These are phyloP conservation scores for Malus fusca DNA, from an alignment of 306 rosid genomes.

Conservation along the genomic window DNA sequence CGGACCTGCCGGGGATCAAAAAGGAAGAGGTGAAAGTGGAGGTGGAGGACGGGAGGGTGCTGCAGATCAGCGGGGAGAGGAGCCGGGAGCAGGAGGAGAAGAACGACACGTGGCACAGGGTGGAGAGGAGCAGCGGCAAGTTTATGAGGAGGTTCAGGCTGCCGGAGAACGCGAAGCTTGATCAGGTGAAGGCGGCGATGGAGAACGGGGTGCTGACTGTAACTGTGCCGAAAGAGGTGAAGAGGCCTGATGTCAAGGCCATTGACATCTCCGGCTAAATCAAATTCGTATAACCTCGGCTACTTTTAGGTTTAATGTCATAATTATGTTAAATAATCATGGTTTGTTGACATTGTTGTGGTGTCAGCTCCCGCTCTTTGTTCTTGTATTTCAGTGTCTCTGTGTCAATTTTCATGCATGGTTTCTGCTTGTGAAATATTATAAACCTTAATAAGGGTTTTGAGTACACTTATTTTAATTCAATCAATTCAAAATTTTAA, in stretches of 20 bases:
- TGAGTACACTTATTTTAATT: too few relatives aligned
- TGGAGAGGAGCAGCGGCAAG: conserved; percentile 32
- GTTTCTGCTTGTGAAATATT: neutral
- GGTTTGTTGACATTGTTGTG: neutral
- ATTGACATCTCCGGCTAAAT: conserved; percentile 21
- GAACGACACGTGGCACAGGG: conserved; percentile 32
- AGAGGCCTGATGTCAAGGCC: conserved; percentile 17
- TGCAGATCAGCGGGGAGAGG: conserved; percentile 31
- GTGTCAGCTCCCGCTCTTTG: neutral
- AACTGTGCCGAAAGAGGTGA: conserved; percentile 22
- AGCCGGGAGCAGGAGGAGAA: conserved; percentile 22
- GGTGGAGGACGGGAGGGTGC: conserved; percentile 23
- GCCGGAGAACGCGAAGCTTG: conserved; percentile 24
- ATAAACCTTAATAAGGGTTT: neutral
- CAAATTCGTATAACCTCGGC: neutral
- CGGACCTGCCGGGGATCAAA: conserved; percentile 29
- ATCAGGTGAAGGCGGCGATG: conserved; percentile 23
- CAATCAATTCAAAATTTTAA: too few relatives aligned
- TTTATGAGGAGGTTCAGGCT: conserved; percentile 32
- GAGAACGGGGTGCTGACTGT: conserved; percentile 34
- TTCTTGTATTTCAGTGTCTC: neutral
- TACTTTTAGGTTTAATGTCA: neutral
- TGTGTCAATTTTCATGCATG: neutral
- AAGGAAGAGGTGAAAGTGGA: conserved; percentile 33
- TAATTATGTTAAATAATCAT: neutral